Conservation (phyloP, 768 basidiomycete genomes). For the Gloeopeniophorella convolvens region DNA sequence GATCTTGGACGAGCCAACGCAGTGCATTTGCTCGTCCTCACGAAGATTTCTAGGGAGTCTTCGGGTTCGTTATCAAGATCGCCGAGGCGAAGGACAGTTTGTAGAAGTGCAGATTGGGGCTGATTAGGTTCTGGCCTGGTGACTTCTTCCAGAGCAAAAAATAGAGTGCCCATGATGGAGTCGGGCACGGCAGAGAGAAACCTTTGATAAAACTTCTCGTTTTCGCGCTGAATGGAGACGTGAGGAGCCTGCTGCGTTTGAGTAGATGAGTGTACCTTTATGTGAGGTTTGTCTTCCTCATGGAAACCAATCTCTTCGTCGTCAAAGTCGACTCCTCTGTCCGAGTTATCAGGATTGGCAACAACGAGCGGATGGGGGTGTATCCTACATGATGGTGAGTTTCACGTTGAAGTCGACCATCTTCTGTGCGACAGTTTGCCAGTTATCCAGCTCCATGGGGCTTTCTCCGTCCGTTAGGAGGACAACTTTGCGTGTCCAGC, state of each 20-base stretch:
- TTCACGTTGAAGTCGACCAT: conserved; percentile 53
- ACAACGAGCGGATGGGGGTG: not conserved
- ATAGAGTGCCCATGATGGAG: conserved; percentile 60
- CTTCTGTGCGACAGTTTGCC: conserved; percentile 61
- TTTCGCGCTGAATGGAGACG: conserved; percentile 43
- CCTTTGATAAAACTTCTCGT: conserved; percentile 66
- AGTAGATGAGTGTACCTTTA: conserved; percentile 53
- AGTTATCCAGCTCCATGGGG: conserved; percentile 66
- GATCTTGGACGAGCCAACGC: conserved; percentile 59
- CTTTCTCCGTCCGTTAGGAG: conserved; percentile 83
- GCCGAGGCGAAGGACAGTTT: conserved; percentile 71
- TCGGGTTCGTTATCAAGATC: conserved; percentile 57
- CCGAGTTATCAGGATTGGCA: conserved; percentile 2
- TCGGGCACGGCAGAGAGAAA: conserved; percentile 36
- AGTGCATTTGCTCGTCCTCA: conserved; percentile 80
- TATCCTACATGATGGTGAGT: conserved; percentile 65
- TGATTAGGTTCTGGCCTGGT: conserved; percentile 56
- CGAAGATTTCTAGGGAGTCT: conserved; percentile 67
- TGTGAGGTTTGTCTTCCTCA: conserved; percentile 61
- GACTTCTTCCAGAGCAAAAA: conserved; percentile 56
- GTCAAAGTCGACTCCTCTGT: conserved; percentile 85
- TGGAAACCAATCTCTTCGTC: conserved; percentile 58
- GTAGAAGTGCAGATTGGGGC: conserved; percentile 58
- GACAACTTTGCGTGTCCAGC: conserved; percentile 81
- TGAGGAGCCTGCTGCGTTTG: not conserved